phyloP scores from a whole-genome alignment of 352 stramenopile species.

The Globisporangium cystogenes region DNA sequence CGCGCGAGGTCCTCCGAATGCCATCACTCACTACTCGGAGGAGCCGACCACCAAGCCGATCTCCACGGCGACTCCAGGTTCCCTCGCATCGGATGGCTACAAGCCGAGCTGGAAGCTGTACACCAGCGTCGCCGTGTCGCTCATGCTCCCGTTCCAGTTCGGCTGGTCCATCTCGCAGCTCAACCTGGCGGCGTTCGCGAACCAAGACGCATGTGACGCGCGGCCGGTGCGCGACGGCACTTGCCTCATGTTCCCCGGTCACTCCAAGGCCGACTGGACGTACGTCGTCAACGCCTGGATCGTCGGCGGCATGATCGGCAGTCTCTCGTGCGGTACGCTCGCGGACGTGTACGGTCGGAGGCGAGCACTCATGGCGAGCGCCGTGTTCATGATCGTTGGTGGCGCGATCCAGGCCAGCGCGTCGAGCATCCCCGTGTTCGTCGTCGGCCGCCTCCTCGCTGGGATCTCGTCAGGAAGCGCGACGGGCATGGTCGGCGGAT shows the following conservation, averaged over 20 bases:
- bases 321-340: constrained; percentile 19
- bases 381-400: constrained; percentile 28
- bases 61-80: background rate
- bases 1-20: background rate
- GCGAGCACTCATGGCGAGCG: constrained; percentile 20
- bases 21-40: background rate
- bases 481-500: constrained; percentile 21
- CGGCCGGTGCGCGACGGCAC: constrained; percentile 17
- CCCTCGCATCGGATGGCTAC: background rate
- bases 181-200: constrained; percentile 35
- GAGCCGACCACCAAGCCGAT: background rate
- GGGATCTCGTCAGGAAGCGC: constrained; percentile 32
- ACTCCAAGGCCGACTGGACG: constrained; percentile 30
- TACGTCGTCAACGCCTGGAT: constrained; percentile 34
- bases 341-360: constrained; percentile 28
- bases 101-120: background rate
- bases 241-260: constrained; percentile 31
- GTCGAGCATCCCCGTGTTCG: constrained; percentile 24
- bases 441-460: constrained; percentile 27
- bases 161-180: constrained; percentile 58
- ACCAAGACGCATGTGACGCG: constrained; percentile 23
- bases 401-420: constrained; percentile 20
- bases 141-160: constrained; percentile 43
- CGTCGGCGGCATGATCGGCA: constrained; percentile 37
- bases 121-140: constrained; percentile 16